A percentile compares a stretch with the other conserved stretches of the same genome.
These are phyloP conservation scores for Ricinus communis DNA, from an alignment of 345 rosid species.

Conservation along the genomic window DNA sequence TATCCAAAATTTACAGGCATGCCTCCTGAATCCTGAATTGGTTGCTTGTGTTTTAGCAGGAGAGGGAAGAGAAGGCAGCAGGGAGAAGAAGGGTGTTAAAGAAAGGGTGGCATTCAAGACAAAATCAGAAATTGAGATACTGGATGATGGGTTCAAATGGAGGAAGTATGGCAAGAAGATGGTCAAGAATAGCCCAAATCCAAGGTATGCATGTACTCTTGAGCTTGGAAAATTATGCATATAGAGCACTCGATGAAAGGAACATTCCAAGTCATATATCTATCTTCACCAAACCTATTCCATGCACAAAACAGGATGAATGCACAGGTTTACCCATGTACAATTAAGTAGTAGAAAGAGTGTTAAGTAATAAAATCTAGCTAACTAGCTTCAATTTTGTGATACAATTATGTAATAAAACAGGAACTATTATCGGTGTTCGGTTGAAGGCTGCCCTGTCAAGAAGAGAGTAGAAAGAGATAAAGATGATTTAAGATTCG, in stretches of 20 bases:
- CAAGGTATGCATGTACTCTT: conserved; percentile 52
- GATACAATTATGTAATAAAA: too few relatives aligned
- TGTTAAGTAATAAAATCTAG: too few relatives aligned
- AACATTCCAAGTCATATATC: too few relatives aligned
- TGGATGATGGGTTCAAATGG: conserved; percentile 94
- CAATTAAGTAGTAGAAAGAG: too few relatives aligned
- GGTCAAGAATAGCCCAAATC: conserved; percentile 92
- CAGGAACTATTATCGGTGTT: conserved; percentile 82
- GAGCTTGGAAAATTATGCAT: too few relatives aligned
- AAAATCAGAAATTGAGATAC: conserved; percentile 69
- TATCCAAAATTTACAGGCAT: not conserved
- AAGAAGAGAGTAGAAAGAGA: conserved; percentile 96
- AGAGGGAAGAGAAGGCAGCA: conserved; percentile 13
- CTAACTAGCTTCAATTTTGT: too few relatives aligned
- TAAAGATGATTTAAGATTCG: conserved; percentile 61
- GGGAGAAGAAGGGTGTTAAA: conserved; percentile 43
- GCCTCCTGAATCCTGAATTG: not conserved
- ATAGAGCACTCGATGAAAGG: too few relatives aligned
- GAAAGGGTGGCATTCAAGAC: conserved; percentile 81
- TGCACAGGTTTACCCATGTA: too few relatives aligned
- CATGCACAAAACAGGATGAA: too few relatives aligned
- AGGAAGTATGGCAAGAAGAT: conserved; percentile 96
- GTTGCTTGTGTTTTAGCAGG: not conserved
- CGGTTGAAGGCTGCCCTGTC: conserved; percentile 70
- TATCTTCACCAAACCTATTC: too few relatives aligned